Base-by-base conservation (phyloP, 768 basidiomycete genomes). In the Chalciporus piperatus region DNA sequence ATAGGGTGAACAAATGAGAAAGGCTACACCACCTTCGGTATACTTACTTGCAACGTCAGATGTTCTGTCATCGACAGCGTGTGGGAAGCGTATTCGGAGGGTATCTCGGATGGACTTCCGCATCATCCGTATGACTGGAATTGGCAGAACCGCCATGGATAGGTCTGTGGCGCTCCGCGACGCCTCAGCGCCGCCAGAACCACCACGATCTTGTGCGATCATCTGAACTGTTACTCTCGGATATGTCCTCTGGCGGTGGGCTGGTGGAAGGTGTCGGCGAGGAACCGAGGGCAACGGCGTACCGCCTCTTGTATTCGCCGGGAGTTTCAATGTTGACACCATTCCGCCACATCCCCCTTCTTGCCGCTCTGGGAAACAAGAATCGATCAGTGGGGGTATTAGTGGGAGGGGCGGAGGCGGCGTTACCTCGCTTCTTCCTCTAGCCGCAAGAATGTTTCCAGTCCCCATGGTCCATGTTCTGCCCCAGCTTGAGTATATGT, bases 401-500 rank as follows among this genome's bases (percentile, higher is more conserved):
- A 16, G 23, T 17, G 4, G 17, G 14, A 22, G 30, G 51, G 22
- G 44, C 32, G 42, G 41, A 25, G 14, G 30, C 13, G 41, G 41
- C n/a, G 80, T 55, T 46, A 91, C 92, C 76, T 85, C 1, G 92
- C 91, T 56, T 80, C 74, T 1, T 69, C 72, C 67, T 95, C 85
- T 4, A 84, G 61, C 14, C 70, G 70, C 38, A 87, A 63, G 67
- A 87, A 89, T 41, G 70, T 72, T 3, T 84, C 85, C 51, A 87
- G 80, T 2, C 84, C 83, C 70, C 74, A 76, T 19, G 74, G 69
- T 1, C 92, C 92, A 55, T 95, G 89, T 59, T 87, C 88, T 14
- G 89, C 92, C 3, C 88, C 89, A 9, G 79, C 74, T 66, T 88
- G 86, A 49, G 82, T 79, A 61, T 96, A 97, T 0, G 81, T 84